Percentiles rank a stretch among this genome's conserved stretches.
These are phyloP conservation scores for Solanum neorickii DNA, from an alignment of 257 asterid genomes.

Conservation along the genomic window DNA sequence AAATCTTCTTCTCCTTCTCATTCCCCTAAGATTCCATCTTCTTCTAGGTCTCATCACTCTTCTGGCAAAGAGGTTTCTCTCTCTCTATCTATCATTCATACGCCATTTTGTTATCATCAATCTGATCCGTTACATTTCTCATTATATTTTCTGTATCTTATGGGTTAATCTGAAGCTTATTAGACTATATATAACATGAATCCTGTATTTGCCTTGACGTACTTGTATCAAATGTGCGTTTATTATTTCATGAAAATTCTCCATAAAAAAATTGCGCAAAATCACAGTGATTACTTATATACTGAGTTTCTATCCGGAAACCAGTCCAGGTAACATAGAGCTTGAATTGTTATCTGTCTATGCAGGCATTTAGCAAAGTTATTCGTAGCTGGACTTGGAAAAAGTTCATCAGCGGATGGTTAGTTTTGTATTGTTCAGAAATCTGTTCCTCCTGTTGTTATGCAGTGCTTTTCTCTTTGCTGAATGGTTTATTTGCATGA, in stretches of 20 bases:
- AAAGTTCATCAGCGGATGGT: slow-evolving; percentile 79
- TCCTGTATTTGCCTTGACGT: neutral
- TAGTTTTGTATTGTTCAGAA: slow-evolving; percentile 6
- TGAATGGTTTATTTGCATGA: neutral
- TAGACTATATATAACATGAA: neutral
- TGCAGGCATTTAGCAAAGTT: slow-evolving; percentile 61
- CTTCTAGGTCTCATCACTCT: slow-evolving; percentile 18
- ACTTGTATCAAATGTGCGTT: neutral
- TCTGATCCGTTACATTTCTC: neutral
- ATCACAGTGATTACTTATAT: neutral
- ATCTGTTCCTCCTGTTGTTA: neutral
- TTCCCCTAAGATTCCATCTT: slow-evolving; percentile 13
- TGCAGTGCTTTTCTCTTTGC: neutral
- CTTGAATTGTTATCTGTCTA: neutral
- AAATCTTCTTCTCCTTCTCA: slow-evolving; percentile 39
- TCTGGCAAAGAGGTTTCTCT: slow-evolving; percentile 40
- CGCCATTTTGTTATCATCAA: neutral
- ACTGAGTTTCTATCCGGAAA: neutral
- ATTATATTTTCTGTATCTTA: neutral
- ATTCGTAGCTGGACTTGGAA: slow-evolving; percentile 74
- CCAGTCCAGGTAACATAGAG: neutral
- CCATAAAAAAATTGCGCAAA: neutral
- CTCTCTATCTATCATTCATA: neutral
- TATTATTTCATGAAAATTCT: neutral
- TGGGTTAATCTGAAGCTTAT: neutral